Percentiles rank a stretch among this genome's conserved stretches.
These are phyloP conservation scores for Silene uniflora DNA, from an alignment of 148 eudicot genomes.

Conservation along the genomic window DNA sequence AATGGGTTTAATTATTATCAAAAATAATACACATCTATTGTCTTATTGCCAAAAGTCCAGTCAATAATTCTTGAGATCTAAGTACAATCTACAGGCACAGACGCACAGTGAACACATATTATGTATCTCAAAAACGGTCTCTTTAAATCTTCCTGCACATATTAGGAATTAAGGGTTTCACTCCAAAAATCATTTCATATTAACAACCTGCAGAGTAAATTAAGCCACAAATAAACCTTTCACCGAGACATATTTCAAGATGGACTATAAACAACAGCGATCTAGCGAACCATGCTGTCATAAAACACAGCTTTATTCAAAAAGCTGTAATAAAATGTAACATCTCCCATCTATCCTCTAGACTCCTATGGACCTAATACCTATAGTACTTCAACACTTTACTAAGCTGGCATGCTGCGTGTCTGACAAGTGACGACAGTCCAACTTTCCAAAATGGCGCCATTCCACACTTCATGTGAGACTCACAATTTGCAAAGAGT, in stretches of 20 bases:
- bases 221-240: neutral
- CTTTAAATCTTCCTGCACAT: neutral
- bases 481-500: too few species aligned
- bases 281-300: neutral
- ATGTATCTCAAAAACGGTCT: neutral
- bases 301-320: neutral
- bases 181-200: neutral
- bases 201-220: neutral
- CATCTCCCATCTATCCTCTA: neutral
- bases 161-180: neutral
- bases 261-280: neutral
- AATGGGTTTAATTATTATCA: neutral
- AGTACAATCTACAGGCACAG: neutral
- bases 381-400: too few species aligned
- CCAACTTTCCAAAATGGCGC: too few species aligned
- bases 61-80: neutral
- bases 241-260: neutral
- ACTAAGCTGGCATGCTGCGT: too few species aligned
- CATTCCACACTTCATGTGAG: too few species aligned
- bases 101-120: neutral
- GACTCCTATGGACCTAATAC: too few species aligned
- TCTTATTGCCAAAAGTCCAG: neutral
- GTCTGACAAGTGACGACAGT: too few species aligned
- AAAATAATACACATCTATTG: neutral
- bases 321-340: neutral